Conservation (phyloP, 2,329 filamentous ascomycete genomes). For the Xylogone sp. region DNA sequence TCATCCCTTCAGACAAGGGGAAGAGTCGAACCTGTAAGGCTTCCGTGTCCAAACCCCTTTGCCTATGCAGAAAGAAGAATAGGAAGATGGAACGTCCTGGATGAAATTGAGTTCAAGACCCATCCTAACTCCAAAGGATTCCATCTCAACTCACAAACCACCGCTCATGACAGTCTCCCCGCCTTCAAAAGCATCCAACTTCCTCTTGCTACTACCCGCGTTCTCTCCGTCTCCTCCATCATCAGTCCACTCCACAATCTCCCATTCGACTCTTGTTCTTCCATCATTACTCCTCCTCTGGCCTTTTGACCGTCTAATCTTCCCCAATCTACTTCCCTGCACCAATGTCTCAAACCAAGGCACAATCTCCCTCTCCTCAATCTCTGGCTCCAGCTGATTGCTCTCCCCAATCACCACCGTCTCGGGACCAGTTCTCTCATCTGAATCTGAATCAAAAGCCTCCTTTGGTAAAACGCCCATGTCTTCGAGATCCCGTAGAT, state of each 20-base stretch:
- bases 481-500: conserved; percentile 69
- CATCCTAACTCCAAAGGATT: neutral
- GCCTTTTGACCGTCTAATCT: conserved; percentile 57
- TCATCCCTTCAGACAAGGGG: no score
- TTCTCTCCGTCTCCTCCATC: conserved; percentile 37
- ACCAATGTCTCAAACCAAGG: conserved; percentile 86
- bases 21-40: no score
- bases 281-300: conserved; percentile 57
- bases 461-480: conserved; percentile 64
- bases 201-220: conserved; percentile 46
- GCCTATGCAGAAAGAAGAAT: no score
- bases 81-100: no score
- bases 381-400: neutral
- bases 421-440: conserved; percentile 23
- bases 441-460: conserved; percentile 27
- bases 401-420: neutral
- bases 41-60: no score
- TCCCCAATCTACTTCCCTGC: conserved; percentile 69
- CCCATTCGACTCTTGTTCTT: conserved; percentile 71
- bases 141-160: neutral
- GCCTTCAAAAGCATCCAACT: conserved; percentile 36
- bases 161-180: conserved; percentile 7
- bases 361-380: conserved; percentile 46
- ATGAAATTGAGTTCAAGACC: neutral
- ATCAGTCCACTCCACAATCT: conserved; percentile 70